A percentile compares a stretch with the other conserved stretches of the same genome.
Conservation (phyloP, 495 filamentous ascomycete species). For the Immersiella caudata region DNA sequence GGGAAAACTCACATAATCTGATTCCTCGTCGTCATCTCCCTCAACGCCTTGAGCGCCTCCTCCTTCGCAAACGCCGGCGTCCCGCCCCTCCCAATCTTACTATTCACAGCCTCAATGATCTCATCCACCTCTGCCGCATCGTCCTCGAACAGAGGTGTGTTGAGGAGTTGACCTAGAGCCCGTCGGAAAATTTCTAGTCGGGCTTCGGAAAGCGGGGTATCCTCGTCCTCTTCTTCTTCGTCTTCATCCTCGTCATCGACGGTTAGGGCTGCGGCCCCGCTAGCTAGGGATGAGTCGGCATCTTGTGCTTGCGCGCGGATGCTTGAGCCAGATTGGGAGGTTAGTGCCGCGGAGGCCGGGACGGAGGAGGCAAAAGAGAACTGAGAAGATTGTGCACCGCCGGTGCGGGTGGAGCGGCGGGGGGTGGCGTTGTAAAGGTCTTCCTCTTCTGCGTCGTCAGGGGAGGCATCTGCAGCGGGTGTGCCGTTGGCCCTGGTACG, state of each 20-base stretch:
- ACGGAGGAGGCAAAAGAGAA: constrained; percentile 51
- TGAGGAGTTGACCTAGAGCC: constrained; percentile 77
- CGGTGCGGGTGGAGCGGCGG: constrained; percentile 36
- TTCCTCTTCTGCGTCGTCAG: constrained; percentile 34
- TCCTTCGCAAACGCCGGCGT: constrained; percentile 60
- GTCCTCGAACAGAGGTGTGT: constrained; percentile 74
- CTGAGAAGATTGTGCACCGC: constrained; percentile 40
- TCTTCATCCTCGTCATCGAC: constrained; percentile 32
- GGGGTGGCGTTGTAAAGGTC: constrained; percentile 47
- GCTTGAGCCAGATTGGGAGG: constrained; percentile 27
- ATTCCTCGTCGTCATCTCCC: constrained; percentile 78
- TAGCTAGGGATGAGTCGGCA: constrained; percentile 42
- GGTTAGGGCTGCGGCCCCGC: constrained; percentile 40
- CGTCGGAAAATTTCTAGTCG: constrained; percentile 76
- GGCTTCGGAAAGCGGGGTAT: constrained; percentile 57
- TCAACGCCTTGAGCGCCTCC: constrained; percentile 78
- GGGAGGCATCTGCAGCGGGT: constrained; percentile 22
- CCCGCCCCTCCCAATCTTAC: constrained; percentile 52
- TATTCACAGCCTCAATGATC: constrained; percentile 80
- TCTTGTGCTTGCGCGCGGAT: constrained; percentile 12
- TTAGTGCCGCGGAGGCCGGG: constrained; percentile 44
- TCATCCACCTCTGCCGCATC: constrained; percentile 76
- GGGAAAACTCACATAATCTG: constrained; percentile 83
- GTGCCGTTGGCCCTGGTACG: constrained; percentile 27
- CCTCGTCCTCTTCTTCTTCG: constrained; percentile 21